Evolutionary conservation across 371 early-diverging fungal genomes (phyloP).

Genomic region (Haplosporangium sp.): DNA sequence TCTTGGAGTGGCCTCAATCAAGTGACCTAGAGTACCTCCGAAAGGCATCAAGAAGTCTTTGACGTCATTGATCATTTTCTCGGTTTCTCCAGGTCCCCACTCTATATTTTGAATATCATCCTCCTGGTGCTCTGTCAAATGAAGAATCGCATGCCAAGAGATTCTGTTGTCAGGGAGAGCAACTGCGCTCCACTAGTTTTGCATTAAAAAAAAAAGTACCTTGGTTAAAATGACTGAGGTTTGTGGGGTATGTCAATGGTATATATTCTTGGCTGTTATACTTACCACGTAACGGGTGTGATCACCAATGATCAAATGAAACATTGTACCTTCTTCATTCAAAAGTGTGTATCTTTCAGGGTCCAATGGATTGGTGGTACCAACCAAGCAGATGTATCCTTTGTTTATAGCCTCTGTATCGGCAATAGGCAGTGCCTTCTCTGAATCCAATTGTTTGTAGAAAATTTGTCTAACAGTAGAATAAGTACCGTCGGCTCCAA

Average conservation of each 20-base stretch:
- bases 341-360: constrained; percentile 19
- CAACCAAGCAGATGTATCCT: constrained; percentile 18
- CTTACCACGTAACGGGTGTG: background rate
- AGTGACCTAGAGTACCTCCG: constrained; percentile 16
- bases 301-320: constrained; percentile 9
- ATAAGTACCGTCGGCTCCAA: constrained; percentile 12
- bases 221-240: background rate
- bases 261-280: background rate
- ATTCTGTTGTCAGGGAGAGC: constrained; percentile 14
- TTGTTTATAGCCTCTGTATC: constrained; percentile 12
- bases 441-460: constrained; percentile 7
- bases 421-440: background rate
- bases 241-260: background rate
- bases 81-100: constrained; percentile 24
- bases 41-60: constrained; percentile 13
- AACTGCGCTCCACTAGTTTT: constrained; percentile 21
- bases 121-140: constrained; percentile 7
- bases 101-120: constrained; percentile 13
- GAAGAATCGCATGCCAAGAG: constrained; percentile 17
- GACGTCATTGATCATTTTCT: constrained; percentile 19
- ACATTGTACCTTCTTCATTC: background rate
- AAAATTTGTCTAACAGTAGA: constrained; percentile 15
- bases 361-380: constrained; percentile 24
- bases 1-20: constrained; percentile 19
- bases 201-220: background rate